Evolutionary conservation across 805 yeast species (phyloP).

Genomic region (Gaillardinia entomophila): DNA sequence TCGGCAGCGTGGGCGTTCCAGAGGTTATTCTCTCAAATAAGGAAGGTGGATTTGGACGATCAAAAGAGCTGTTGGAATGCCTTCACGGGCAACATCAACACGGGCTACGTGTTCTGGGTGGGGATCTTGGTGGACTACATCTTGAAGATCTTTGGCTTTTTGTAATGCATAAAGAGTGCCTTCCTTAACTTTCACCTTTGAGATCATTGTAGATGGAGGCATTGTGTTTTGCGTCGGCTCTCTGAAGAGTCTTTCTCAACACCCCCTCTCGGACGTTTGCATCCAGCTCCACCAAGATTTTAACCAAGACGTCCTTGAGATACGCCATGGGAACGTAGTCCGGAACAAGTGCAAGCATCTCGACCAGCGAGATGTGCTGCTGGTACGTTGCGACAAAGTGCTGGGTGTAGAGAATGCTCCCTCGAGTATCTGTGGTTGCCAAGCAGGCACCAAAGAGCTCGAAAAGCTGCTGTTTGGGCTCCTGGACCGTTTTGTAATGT

Average conservation of each 20-base stretch:
- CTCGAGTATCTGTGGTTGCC: conserved; percentile 3
- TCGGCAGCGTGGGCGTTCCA: conserved; percentile 65
- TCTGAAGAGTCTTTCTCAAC: conserved; percentile 22
- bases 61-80: conserved; percentile 80
- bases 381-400: conserved; percentile 20
- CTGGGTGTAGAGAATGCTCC: conserved; percentile 13
- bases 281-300: conserved; percentile 14
- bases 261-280: conserved; percentile 9
- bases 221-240: conserved; percentile 20
- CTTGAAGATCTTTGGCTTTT: conserved; percentile 40
- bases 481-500: too few species aligned
- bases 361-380: conserved; percentile 13
- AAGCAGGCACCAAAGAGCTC: too few species aligned
- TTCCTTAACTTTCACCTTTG: background rate
- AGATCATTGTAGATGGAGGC: conserved; percentile 7
- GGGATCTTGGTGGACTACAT: conserved; percentile 67
- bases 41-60: conserved; percentile 67
- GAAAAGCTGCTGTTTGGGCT: too few species aligned
- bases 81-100: conserved; percentile 70
- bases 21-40: conserved; percentile 64
- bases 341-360: conserved; percentile 26
- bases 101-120: conserved; percentile 63
- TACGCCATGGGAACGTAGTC: conserved; percentile 22
- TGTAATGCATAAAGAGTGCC: conserved; percentile 16
- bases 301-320: conserved; percentile 19